Percentiles rank a stretch among this genome's conserved stretches.
Evolutionary conservation across 805 yeast species (phyloP).

Genomic region (Nakazawaea holstii): DNA sequence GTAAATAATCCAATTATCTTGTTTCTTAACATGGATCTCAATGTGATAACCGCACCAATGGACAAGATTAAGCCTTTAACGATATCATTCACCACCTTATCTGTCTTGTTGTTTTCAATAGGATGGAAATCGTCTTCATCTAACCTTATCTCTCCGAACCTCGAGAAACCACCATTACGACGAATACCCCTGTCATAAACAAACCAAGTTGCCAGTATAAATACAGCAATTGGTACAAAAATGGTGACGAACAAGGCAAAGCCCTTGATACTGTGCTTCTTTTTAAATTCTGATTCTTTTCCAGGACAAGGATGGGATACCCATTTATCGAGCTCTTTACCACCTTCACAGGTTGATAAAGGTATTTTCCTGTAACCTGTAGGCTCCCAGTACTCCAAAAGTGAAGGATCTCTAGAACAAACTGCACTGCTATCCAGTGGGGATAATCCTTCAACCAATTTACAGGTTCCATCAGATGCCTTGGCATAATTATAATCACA

Average conservation of each 20-base stretch:
- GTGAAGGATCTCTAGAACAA: conserved; percentile 48
- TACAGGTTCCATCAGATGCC: conserved; percentile 78
- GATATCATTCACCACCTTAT: conserved; percentile 50
- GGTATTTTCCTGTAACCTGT: conserved; percentile 92
- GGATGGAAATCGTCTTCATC: conserved; percentile 49
- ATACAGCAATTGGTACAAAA: conserved; percentile 50
- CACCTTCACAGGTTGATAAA: conserved; percentile 80
- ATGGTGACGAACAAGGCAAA: conserved; percentile 47
- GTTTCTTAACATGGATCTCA: conserved; percentile 14
- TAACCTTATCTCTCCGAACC: conserved; percentile 82
- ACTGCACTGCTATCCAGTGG: conserved; percentile 60
- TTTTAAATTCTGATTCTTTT: conserved; percentile 53
- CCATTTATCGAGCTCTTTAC: conserved; percentile 63
- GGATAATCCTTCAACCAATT: conserved; percentile 65
- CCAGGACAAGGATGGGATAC: conserved; percentile 83
- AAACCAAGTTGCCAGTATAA: conserved; percentile 52
- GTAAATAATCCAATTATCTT: conserved; percentile 15
- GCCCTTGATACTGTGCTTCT: conserved; percentile 46
- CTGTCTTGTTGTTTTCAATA: conserved; percentile 59
- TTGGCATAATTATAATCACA: conserved; percentile 85
- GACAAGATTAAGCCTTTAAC: conserved; percentile 52
- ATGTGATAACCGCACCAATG: conserved; percentile 31
- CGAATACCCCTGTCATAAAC: conserved; percentile 79
- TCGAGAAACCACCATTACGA: conserved; percentile 67
- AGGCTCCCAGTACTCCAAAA: conserved; percentile 73